Evolutionary conservation across 75 land plant species (phyloP).

Genomic region (Isoetes taiwanensis): DNA sequence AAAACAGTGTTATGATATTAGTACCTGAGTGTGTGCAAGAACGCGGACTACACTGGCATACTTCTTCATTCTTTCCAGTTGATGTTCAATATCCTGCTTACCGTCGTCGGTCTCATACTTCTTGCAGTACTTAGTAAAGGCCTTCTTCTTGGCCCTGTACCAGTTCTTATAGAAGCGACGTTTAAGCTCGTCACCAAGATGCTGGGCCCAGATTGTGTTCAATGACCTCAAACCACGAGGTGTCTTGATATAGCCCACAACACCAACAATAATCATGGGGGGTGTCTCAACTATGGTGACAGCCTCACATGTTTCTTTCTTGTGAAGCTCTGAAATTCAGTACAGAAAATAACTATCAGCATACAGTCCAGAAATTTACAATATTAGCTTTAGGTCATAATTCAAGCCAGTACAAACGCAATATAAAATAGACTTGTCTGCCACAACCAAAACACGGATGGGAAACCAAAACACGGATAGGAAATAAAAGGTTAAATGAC

Average conservation of each 20-base stretch:
- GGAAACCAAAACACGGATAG: neutral
- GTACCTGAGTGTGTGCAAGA: conserved; percentile 62
- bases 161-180: conserved; percentile 80
- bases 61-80: conserved; percentile 69
- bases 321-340: conserved; percentile 45
- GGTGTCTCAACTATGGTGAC: conserved; percentile 75
- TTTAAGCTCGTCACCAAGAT: conserved; percentile 58
- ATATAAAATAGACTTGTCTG: neutral
- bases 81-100: conserved; percentile 47
- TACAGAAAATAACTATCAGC: neutral
- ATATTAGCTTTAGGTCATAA: neutral
- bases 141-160: conserved; percentile 79
- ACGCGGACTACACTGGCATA: conserved; percentile 59
- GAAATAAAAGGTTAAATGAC: conserved; percentile 4
- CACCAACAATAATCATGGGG: conserved; percentile 73
- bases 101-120: conserved; percentile 58
- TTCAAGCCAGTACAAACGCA: neutral
- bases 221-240: conserved; percentile 57
- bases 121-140: conserved; percentile 65
- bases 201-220: conserved; percentile 70
- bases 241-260: conserved; percentile 63
- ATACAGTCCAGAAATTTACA: neutral
- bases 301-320: conserved; percentile 88
- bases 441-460: neutral
- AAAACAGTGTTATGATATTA: too few species aligned